A percentile compares a stretch with the other conserved stretches of the same genome.
Evolutionary conservation across 163 green algal species (phyloP).

Genomic region (Coccomyxa subellipsoidea): DNA sequence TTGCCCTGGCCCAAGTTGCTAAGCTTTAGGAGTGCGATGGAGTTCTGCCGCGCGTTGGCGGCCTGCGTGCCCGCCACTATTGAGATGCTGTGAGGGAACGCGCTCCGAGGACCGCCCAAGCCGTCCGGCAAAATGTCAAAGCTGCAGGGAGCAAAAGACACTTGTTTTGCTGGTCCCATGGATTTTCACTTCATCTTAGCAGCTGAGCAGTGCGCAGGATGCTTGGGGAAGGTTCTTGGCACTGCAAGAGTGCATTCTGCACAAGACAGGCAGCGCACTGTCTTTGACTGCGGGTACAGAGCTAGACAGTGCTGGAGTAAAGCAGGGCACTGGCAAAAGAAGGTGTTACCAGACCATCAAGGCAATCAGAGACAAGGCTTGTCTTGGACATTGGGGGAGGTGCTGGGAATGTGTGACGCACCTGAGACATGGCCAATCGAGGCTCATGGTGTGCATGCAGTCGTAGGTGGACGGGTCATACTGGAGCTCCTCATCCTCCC

Average conservation of each 20-base stretch:
- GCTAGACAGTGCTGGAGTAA: no score
- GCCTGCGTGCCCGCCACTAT: constrained; percentile 87
- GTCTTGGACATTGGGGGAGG: no score
- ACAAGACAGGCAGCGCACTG: no score
- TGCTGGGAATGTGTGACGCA: no score
- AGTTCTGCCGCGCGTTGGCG: constrained; percentile 66
- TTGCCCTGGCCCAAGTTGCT: constrained; percentile 65
- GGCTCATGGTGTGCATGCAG: constrained; percentile 80
- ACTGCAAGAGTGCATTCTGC: no score
- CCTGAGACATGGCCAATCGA: constrained; percentile 90
- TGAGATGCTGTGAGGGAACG: constrained; percentile 88
- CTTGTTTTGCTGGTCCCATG: no score
- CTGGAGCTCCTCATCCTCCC: constrained; percentile 87
- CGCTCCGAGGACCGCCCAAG: constrained; percentile 64
- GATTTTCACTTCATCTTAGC: no score
- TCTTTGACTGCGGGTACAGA: no score
- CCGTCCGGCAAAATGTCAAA: constrained; percentile 91
- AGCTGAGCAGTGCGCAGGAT: no score
- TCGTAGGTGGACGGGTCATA: constrained; percentile 97
- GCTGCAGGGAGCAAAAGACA: constrained; percentile 37
- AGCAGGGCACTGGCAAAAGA: no score
- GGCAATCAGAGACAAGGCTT: not conserved
- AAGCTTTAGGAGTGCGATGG: constrained; percentile 78
- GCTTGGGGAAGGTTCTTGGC: no score
- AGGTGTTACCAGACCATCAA: not conserved